Conservation (phyloP, 106 monocot species). For the Amphibolis antarctica region DNA sequence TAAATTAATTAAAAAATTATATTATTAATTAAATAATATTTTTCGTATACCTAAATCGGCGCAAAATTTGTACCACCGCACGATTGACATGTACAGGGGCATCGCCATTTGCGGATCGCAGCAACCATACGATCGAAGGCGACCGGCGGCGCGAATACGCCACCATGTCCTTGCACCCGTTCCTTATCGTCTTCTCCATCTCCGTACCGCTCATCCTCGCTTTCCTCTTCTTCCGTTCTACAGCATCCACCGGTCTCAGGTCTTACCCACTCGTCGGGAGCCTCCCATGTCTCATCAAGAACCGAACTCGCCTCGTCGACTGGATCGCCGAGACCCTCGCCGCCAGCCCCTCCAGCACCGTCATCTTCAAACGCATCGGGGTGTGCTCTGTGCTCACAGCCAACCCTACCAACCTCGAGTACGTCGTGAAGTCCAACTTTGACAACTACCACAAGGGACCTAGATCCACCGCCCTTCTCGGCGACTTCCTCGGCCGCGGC, state of each 20-base stretch:
- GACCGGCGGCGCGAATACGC: too few relatives aligned
- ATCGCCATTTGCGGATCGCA: too few relatives aligned
- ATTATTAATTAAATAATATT: too few relatives aligned
- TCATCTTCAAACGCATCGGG: conserved; percentile 17
- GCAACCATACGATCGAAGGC: too few relatives aligned
- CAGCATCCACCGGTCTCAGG: background rate
- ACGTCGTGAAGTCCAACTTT: conserved; percentile 14
- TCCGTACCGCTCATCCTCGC: background rate
- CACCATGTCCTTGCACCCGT: background rate
- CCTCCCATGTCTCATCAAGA: conserved; percentile 4
- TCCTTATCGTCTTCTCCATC: background rate
- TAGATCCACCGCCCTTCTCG: background rate
- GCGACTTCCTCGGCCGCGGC: conserved; percentile 6
- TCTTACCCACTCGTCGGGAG: conserved; percentile 6
- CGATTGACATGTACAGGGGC: too few relatives aligned
- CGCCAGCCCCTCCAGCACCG: conserved; percentile 27
- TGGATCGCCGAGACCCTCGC: conserved; percentile 46
- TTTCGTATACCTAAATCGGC: too few relatives aligned
- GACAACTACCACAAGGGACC: conserved; percentile 12
- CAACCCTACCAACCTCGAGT: conserved; percentile 19
- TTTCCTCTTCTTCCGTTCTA: background rate
- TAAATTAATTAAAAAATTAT: too few relatives aligned
- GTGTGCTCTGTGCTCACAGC: conserved; percentile 31
- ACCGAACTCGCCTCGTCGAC: conserved; percentile 15
- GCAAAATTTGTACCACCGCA: too few relatives aligned